Percentiles rank a stretch among this genome's conserved stretches.
Conservation (phyloP, 768 basidiomycete species). For the Lactarius sp. region DNA sequence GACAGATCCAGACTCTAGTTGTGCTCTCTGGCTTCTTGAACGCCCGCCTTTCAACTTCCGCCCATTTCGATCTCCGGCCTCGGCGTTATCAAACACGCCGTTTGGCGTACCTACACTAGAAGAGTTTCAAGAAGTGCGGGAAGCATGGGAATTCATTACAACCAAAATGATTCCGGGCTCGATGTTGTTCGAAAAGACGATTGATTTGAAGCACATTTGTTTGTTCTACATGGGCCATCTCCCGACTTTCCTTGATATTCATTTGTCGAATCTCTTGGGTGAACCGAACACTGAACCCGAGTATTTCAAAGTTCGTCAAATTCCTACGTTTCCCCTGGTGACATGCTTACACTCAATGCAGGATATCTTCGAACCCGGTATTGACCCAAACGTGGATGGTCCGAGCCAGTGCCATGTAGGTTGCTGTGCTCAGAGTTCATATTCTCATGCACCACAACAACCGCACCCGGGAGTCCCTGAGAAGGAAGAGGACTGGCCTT, state of each 20-base stretch:
- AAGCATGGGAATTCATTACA: slow-evolving; percentile 82
- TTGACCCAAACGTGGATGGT: slow-evolving; percentile 93
- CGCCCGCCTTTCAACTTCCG: slow-evolving; percentile 71
- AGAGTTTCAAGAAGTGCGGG: slow-evolving; percentile 86
- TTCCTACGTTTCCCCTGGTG: neutral
- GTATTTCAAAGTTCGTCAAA: slow-evolving; percentile 55
- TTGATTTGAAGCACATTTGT: slow-evolving; percentile 91
- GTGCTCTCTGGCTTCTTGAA: slow-evolving; percentile 89
- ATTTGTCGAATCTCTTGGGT: slow-evolving; percentile 66
- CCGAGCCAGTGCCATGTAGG: slow-evolving; percentile 80
- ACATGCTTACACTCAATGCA: slow-evolving; percentile 28
- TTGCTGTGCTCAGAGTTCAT: neutral
- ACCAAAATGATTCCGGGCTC: slow-evolving; percentile 79
- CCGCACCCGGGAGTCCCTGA: slow-evolving; percentile 85
- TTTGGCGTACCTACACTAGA: slow-evolving; percentile 66
- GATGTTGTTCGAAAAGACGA: slow-evolving; percentile 88
- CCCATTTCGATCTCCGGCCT: too few species aligned
- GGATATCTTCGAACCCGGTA: slow-evolving; percentile 88
- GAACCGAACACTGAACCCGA: slow-evolving; percentile 84
- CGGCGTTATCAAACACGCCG: slow-evolving; percentile 34
- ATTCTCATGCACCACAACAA: slow-evolving; percentile 36
- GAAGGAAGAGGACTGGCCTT: slow-evolving; percentile 83
- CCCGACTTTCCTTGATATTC: slow-evolving; percentile 88
- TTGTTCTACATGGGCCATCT: slow-evolving; percentile 97
- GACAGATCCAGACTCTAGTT: slow-evolving; percentile 65